A percentile compares a stretch with the other conserved stretches of the same genome.
These are phyloP conservation scores for Nitzschia palea DNA, from an alignment of 108 stramenopile species.

Conservation along the genomic window DNA sequence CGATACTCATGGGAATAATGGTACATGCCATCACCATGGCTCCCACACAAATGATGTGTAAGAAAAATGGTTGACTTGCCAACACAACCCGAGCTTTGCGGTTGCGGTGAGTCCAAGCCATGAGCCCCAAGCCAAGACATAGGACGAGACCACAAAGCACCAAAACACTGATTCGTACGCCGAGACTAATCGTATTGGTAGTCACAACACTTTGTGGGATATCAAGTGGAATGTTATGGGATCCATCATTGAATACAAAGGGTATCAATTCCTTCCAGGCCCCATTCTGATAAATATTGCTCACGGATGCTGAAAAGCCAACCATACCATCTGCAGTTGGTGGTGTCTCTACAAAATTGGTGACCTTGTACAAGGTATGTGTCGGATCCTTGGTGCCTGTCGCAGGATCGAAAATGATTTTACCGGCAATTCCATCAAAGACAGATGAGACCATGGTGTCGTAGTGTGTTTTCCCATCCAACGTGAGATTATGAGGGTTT, in stretches of 20 bases:
- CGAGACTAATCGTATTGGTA: constrained; percentile 7
- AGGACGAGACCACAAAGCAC: constrained; percentile 17
- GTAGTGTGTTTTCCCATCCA: constrained; percentile 43
- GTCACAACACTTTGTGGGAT: constrained; percentile 22
- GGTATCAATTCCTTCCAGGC: constrained; percentile 30
- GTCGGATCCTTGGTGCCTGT: constrained; percentile 49
- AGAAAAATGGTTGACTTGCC: constrained; percentile 49
- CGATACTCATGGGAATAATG: constrained; percentile 38
- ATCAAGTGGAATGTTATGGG: constrained; percentile 30
- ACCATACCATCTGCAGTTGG: constrained; percentile 2
- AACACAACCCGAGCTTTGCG: constrained; percentile 28
- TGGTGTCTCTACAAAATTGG: constrained; percentile 30
- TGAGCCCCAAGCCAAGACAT: constrained; percentile 37
- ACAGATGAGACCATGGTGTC: constrained; percentile 25
- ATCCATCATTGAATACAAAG: constrained; percentile 48
- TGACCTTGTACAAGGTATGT: constrained; percentile 33
- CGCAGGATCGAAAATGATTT: constrained; percentile 33
- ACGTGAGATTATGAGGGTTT: constrained; percentile 7
- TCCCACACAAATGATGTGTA: constrained; percentile 47
- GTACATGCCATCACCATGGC: constrained; percentile 45
- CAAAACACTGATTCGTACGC: constrained; percentile 5
- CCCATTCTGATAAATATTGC: constrained; percentile 37
- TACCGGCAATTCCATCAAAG: constrained; percentile 48
- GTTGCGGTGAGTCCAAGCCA: constrained; percentile 34
- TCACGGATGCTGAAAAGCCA: constrained; percentile 20